phyloP scores from a whole-genome alignment of 345 rosid species.

The Pistacia atlantica region DNA sequence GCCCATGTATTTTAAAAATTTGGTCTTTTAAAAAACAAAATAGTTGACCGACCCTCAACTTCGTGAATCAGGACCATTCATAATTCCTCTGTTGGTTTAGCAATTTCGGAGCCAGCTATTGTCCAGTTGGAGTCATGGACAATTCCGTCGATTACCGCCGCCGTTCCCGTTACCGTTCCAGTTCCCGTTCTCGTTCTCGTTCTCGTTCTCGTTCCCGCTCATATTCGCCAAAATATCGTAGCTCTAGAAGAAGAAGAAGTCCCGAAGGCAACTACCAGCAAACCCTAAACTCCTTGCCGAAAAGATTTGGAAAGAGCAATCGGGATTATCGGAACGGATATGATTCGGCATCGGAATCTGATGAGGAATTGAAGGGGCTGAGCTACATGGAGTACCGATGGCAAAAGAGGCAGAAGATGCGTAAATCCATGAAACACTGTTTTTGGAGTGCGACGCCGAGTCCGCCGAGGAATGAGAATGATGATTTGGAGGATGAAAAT shows the following conservation, averaged over 20 bases:
- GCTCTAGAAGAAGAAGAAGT: slow-evolving; percentile 27
- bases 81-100: no score
- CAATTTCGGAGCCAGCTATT: no score
- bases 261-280: slow-evolving; percentile 8
- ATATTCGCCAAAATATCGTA: slow-evolving; percentile 23
- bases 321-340: slow-evolving; percentile 48
- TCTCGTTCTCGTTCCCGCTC: slow-evolving; percentile 22
- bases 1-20: no score
- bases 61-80: no score
- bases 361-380: slow-evolving; percentile 83
- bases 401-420: slow-evolving; percentile 85
- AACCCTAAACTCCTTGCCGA: slow-evolving; percentile 50
- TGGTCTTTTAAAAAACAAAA: no score
- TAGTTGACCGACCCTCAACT: no score
- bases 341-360: slow-evolving; percentile 71
- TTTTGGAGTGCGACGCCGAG: slow-evolving; percentile 83
- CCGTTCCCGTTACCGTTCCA: slow-evolving; percentile 14
- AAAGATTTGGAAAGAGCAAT: slow-evolving; percentile 57
- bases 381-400: slow-evolving; percentile 79
- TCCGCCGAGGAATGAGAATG: slow-evolving; percentile 63
- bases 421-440: slow-evolving; percentile 53
- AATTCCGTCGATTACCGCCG: slow-evolving; percentile 24
- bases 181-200: slow-evolving; percentile 25
- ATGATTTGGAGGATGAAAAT: slow-evolving; percentile 45
- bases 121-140: slow-evolving; percentile 13